These are phyloP conservation scores for Scedosporium minutisporum DNA, from an alignment of 2,329 filamentous ascomycete species.

Conservation along the genomic window DNA sequence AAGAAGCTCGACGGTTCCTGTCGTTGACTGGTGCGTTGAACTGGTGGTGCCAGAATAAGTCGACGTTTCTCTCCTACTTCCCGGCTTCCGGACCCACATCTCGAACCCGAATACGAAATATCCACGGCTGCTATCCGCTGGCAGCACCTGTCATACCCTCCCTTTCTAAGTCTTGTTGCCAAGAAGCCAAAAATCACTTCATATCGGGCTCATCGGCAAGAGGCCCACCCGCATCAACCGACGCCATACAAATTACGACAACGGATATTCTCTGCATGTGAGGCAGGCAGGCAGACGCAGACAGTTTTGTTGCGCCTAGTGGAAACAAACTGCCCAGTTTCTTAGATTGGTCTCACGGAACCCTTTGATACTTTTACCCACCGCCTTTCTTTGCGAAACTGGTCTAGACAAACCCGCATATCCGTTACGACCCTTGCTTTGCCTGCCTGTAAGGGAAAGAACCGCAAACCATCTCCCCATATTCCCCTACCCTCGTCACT, in stretches of 20 bases:
- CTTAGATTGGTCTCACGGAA: neutral
- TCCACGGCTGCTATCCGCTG: neutral
- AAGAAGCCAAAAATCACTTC: conserved; percentile 2
- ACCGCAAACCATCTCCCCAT: neutral
- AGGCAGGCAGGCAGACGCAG: neutral
- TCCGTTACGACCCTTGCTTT: neutral
- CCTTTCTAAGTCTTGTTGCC: too few relatives aligned
- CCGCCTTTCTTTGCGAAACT: neutral
- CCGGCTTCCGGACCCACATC: conserved; percentile 5
- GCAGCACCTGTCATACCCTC: neutral
- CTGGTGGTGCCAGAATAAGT: conserved; percentile 6
- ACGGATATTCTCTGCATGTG: neutral
- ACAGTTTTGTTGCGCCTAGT: neutral
- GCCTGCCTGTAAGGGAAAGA: neutral
- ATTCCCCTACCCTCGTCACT: neutral
- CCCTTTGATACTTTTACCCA: neutral
- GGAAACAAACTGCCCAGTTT: neutral
- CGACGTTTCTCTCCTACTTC: neutral
- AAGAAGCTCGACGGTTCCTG: neutral
- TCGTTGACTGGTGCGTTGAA: neutral
- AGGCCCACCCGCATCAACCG: neutral
- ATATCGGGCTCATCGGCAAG: conserved; percentile 5
- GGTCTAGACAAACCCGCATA: neutral
- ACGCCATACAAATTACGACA: neutral
- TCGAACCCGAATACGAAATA: conserved; percentile 5